phyloP scores from a whole-genome alignment of 129 eudicot genomes.

The Centella asiatica region DNA sequence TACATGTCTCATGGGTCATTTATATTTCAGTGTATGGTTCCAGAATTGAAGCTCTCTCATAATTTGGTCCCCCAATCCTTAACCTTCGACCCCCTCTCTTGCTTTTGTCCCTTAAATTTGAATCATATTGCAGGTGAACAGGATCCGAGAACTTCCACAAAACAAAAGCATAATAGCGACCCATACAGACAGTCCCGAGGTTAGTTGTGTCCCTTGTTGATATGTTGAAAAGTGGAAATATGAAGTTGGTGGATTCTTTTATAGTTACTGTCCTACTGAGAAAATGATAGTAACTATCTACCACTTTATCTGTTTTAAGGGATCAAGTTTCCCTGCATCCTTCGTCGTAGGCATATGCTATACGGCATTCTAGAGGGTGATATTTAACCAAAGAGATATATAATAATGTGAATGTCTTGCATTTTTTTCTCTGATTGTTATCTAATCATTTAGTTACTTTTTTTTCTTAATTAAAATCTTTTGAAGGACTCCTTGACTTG shows the following conservation, averaged over 20 bases:
- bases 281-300: too few species aligned
- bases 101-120: constrained; percentile 7
- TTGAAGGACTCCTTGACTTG: too few species aligned
- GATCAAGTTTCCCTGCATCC: not conserved
- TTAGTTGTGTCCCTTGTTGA: constrained; percentile 17
- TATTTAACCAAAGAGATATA: too few species aligned
- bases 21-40: not conserved
- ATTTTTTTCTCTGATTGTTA: too few species aligned
- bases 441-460: too few species aligned
- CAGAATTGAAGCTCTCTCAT: not conserved
- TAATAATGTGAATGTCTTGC: too few species aligned
- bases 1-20: not conserved
- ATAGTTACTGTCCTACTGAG: too few species aligned
- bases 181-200: constrained; percentile 94
- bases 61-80: too few species aligned
- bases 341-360: not conserved
- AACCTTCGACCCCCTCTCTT: too few species aligned
- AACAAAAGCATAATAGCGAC: constrained; percentile 86
- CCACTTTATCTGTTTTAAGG: not conserved
- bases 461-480: too few species aligned
- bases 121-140: constrained; percentile 76
- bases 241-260: too few species aligned
- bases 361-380: too few species aligned
- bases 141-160: constrained; percentile 91
- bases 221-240: not conserved